Evolutionary conservation across 208 protist genomes (phyloP).

Genomic region (Trypanosomatidae sp.): DNA sequence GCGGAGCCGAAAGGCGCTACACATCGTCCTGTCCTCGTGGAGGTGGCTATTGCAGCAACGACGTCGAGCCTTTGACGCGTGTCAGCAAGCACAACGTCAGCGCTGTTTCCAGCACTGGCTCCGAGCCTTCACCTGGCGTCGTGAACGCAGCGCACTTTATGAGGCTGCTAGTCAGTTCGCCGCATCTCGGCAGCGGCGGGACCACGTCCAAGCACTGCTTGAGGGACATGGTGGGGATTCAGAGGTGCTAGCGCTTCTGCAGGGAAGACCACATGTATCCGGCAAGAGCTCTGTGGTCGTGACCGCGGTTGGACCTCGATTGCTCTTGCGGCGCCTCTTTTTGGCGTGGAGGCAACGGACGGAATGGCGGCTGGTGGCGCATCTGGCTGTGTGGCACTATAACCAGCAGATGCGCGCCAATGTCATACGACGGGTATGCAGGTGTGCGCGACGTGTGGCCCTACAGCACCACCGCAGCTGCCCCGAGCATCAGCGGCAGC

Average conservation of each 20-base stretch:
- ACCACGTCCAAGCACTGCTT: neutral
- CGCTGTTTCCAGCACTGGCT: slow-evolving; percentile 33
- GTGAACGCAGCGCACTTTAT: slow-evolving; percentile 18
- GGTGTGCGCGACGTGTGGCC: slow-evolving; percentile 11
- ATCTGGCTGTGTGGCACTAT: slow-evolving; percentile 34
- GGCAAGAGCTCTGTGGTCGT: slow-evolving; percentile 4
- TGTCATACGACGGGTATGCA: slow-evolving; percentile 8
- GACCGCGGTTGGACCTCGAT: slow-evolving; percentile 21
- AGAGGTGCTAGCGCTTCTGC: slow-evolving; percentile 14
- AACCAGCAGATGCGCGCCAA: slow-evolving; percentile 18
- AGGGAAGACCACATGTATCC: slow-evolving; percentile 8
- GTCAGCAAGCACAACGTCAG: slow-evolving; percentile 5
- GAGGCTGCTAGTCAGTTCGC: slow-evolving; percentile 21
- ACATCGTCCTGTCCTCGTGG: slow-evolving; percentile 10
- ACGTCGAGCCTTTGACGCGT: slow-evolving; percentile 9
- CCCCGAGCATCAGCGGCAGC: slow-evolving; percentile 1
- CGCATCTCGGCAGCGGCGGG: neutral
- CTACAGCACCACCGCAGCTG: slow-evolving; percentile 13
- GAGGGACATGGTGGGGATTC: neutral
- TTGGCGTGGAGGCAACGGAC: slow-evolving; percentile 39
- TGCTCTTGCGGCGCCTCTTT: slow-evolving; percentile 22
- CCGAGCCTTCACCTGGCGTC: slow-evolving; percentile 17
- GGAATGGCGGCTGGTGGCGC: slow-evolving; percentile 35
- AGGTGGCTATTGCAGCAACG: slow-evolving; percentile 17
- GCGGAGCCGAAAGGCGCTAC: neutral